phyloP scores from a whole-genome alignment of 2,329 filamentous ascomycete genomes.

The Myotisia sp. region DNA sequence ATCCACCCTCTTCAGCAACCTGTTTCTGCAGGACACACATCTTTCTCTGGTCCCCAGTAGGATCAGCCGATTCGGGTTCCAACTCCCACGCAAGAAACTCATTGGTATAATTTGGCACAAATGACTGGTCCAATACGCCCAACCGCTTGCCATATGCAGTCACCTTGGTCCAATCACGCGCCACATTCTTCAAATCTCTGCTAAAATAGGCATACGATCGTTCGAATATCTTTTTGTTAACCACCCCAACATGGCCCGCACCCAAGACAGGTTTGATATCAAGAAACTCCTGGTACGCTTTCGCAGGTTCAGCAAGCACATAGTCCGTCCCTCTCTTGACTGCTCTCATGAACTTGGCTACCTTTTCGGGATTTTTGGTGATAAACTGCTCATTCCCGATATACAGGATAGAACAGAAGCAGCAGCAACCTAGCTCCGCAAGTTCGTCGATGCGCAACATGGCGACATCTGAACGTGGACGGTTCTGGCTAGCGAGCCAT shows the following conservation, averaged over 20 bases:
- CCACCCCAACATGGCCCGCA: too few relatives aligned
- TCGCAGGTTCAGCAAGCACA: conserved; percentile 48
- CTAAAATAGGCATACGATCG: conserved; percentile 65
- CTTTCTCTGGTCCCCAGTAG: conserved; percentile 57
- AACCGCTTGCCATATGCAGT: conserved; percentile 62
- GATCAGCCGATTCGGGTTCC: conserved; percentile 51
- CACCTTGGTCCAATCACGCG: conserved; percentile 63
- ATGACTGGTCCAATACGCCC: conserved; percentile 48
- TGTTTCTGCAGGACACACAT: conserved; percentile 57
- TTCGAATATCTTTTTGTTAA: conserved; percentile 70
- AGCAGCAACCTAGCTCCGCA: conserved; percentile 66
- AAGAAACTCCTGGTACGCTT: conserved; percentile 54
- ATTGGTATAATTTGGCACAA: conserved; percentile 63
- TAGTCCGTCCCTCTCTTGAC: conserved; percentile 63
- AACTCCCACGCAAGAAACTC: conserved; percentile 53
- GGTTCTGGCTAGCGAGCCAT: conserved; percentile 52
- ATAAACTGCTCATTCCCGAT: conserved; percentile 64
- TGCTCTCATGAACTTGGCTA: conserved; percentile 53
- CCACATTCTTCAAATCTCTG: conserved; percentile 58
- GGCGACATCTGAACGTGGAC: conserved; percentile 53
- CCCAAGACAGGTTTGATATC: conserved; percentile 60
- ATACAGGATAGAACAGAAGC: conserved; percentile 70
- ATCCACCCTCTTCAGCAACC: conserved; percentile 52
- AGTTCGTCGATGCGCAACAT: conserved; percentile 73
- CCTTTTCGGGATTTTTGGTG: conserved; percentile 49